phyloP scores from a whole-genome alignment of 345 rosid species.

The Nephelium lappaceum region DNA sequence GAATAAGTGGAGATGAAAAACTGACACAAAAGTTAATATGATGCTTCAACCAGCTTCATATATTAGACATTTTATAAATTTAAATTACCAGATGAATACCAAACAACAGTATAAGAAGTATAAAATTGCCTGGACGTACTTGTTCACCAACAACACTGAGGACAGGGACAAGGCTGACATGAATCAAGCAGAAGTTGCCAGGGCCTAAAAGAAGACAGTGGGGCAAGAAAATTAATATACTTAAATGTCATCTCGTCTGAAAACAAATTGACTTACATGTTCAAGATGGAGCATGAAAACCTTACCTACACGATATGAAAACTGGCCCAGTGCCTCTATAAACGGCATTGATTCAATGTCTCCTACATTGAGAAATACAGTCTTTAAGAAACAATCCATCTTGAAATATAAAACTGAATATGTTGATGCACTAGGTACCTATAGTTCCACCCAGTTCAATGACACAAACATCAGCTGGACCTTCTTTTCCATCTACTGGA shows the following conservation, averaged over 20 bases:
- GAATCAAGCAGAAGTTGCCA: constrained; percentile 94
- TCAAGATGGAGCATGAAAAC: background rate
- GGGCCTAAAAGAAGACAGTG: constrained; percentile 54
- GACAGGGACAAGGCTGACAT: constrained; percentile 98
- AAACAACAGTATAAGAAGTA: background rate
- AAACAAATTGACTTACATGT: background rate
- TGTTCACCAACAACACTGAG: constrained; percentile 96
- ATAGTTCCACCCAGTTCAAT: constrained; percentile 98
- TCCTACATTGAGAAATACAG: constrained; percentile 48
- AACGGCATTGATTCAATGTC: constrained; percentile 98
- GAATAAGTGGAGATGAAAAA: constrained; percentile 6
- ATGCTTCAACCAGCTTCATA: constrained; percentile 12
- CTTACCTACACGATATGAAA: constrained; percentile 91
- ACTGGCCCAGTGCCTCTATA: constrained; percentile 95
- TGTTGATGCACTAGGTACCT: constrained; percentile 42
- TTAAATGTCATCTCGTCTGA: background rate
- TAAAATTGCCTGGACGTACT: constrained; percentile 40
- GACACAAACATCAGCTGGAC: constrained; percentile 96
- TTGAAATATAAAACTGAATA: background rate
- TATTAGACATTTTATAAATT: background rate
- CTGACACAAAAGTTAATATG: background rate
- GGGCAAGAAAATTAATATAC: background rate
- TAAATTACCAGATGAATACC: background rate
- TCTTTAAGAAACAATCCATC: background rate
- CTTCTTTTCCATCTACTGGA: constrained; percentile 87